A percentile compares a stretch with the other conserved stretches of the same genome.
Conservation (phyloP, 768 basidiomycete genomes). For the Tylopilus sp. region DNA sequence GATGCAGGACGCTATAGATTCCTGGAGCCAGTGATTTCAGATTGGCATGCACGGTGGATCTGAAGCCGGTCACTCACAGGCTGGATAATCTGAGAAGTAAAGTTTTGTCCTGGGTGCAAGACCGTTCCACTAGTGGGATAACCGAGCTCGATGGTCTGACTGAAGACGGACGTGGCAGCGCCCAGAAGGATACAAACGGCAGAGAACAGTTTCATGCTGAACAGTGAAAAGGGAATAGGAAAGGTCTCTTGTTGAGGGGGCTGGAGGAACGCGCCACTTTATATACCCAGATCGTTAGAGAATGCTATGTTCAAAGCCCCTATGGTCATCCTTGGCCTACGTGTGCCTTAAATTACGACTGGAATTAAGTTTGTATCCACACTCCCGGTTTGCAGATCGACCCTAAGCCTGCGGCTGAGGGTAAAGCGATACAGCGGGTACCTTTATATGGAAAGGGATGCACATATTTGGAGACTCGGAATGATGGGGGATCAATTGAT, state of each 20-base stretch:
- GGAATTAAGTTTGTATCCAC: not conserved
- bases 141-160: constrained; percentile 29
- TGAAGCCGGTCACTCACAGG: constrained; percentile 17
- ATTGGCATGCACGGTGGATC: not conserved
- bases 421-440: not conserved
- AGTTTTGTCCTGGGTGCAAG: constrained; percentile 13
- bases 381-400: not conserved
- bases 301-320: too few relatives aligned
- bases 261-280: not conserved
- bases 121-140: constrained; percentile 19
- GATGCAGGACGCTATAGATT: constrained; percentile 14
- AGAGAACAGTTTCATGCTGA: constrained; percentile 18
- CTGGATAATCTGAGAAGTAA: constrained; percentile 17
- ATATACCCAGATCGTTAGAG: not conserved
- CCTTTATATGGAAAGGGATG: not conserved
- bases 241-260: not conserved
- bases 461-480: not conserved
- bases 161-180: constrained; percentile 11
- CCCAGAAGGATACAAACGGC: not conserved
- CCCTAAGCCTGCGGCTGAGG: not conserved
- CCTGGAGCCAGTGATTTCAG: constrained; percentile 5
- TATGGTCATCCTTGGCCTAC: not conserved
- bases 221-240: not conserved
- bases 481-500: not conserved
- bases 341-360: not conserved